Base-by-base conservation (phyloP, 2,329 filamentous ascomycete species). In the Pezicula rhizophila region DNA sequence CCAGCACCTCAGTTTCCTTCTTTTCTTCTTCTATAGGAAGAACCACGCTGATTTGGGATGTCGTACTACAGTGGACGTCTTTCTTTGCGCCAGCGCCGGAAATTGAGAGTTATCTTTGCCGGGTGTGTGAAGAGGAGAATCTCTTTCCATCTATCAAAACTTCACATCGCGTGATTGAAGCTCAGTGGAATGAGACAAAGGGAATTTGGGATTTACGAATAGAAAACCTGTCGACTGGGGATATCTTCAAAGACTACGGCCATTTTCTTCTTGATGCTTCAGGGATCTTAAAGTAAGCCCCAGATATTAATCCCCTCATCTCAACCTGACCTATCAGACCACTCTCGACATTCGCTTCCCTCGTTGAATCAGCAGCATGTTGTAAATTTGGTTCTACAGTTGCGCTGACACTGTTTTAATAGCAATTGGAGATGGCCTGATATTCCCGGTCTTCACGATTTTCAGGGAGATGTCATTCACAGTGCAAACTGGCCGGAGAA, bases 61-160 rank as follows among this genome's bases (percentile, higher is more conserved):
- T 12, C 8, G 4, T 31, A 23, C 23, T 31, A 12, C 70, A 73
- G 35, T 85, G 81, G 80, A 71, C 72, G 15, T 73, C 74, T 48
- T 79, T 82, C 59, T 82, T 78, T 57, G 70, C 77, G 0, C 65
- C 71, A 0, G 75, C 75, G 1, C 65, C 66, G 1, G 80, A 84
- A 58, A 83, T 84, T 38, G 68, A 72, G 37, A 64, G 66, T 2
- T 84, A 84, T 51, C 69, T 83, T 23, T 64, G 70, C 45, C 56
- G 58, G 5, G 63, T 77, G 28, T 74, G 70, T 50, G 66, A 73
- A n/a, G 74, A 77, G 15, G 74, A 75, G 57, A 64, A 71, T 8
- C 68, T 81, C 1, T 77, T 76, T 2, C 34, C 42, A 34, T 60
- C 56, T 12, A 74, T 78, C 59, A 74, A 69, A 61, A 69, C 68